Percentiles rank a stretch among this genome's conserved stretches.
Conservation (phyloP, 768 basidiomycete species). For the Termitomyces sp. region DNA sequence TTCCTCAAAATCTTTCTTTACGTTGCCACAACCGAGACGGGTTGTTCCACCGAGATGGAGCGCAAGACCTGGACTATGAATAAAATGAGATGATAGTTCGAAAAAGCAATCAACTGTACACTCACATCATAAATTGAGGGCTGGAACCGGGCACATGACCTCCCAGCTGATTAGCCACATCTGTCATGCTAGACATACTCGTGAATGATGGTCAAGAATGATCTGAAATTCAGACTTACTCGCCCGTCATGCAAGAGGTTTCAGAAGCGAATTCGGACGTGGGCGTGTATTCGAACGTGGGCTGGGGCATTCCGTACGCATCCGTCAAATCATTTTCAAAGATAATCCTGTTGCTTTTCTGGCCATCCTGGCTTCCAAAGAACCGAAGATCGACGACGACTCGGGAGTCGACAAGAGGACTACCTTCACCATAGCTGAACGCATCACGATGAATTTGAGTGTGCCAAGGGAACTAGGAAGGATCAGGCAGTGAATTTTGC, state of each 20-base stretch:
- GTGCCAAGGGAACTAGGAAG: constrained; percentile 26
- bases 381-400: constrained; percentile 24
- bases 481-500: background rate
- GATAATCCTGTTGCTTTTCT: background rate
- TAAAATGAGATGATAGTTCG: background rate
- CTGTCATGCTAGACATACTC: background rate
- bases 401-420: constrained; percentile 26
- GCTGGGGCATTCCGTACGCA: background rate
- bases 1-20: background rate
- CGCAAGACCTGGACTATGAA: background rate
- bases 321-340: background rate
- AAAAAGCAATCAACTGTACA: background rate
- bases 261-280: background rate
- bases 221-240: background rate
- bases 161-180: background rate
- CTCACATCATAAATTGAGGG: constrained; percentile 1
- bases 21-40: background rate
- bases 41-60: background rate
- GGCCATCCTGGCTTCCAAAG: background rate
- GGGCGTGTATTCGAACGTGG: background rate
- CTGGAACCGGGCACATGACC: background rate
- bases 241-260: background rate
- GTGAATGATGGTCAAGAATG: background rate
- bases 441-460: constrained; percentile 35
- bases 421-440: constrained; percentile 33